Conservation (phyloP, 352 stramenopile species). For the Phytophthora citrophthora region DNA sequence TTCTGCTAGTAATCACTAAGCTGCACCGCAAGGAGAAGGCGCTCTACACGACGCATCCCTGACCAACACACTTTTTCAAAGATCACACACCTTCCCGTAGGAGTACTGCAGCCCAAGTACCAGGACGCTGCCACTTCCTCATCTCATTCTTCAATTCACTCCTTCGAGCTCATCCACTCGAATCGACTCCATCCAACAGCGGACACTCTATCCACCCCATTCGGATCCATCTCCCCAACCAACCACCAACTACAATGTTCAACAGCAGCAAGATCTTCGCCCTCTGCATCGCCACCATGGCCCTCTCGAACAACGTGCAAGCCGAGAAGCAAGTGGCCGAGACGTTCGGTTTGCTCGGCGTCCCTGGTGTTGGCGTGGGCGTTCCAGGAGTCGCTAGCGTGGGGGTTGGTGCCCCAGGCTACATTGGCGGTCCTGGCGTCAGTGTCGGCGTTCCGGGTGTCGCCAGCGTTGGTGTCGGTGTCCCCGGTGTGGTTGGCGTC, state of each 20-base stretch:
- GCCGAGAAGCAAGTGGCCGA: slow-evolving; percentile 8
- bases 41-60: not conserved
- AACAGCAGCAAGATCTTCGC: slow-evolving; percentile 10
- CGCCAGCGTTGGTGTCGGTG: not conserved
- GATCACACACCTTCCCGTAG: not conserved
- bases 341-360: slow-evolving; percentile 3
- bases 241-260: slow-evolving; percentile 4
- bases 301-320: not conserved
- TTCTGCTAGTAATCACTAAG: not conserved
- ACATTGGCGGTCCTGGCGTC: not conserved
- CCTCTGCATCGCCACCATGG: not conserved
- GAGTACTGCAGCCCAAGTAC: no score
- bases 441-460: not conserved
- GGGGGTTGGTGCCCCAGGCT: not conserved
- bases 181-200: not conserved
- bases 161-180: not conserved
- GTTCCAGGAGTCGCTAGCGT: not conserved
- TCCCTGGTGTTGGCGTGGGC: slow-evolving; percentile 1
- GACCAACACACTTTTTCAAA: not conserved
- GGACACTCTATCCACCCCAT: not conserved
- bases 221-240: not conserved
- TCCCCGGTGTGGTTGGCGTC: not conserved
- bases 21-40: no score
- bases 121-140: not conserved
- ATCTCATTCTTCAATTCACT: not conserved